Conservation (phyloP, 2,329 filamentous ascomycete genomes). For the Calonectria ilicicola region DNA sequence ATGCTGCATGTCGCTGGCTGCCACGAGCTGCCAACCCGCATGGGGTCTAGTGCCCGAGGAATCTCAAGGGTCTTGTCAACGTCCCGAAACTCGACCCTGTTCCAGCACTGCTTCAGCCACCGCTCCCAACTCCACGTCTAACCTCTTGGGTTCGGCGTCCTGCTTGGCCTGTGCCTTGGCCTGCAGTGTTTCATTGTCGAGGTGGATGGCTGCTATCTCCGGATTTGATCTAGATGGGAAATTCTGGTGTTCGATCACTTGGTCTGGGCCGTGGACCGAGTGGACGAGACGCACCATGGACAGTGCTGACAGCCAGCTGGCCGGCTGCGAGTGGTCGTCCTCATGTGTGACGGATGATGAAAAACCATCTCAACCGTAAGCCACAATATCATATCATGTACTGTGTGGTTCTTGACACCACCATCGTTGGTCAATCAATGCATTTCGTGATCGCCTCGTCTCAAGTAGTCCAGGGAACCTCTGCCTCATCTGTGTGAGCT, state of each 20-base stretch:
- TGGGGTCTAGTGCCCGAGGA: constrained; percentile 19
- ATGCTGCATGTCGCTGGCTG: constrained; percentile 14
- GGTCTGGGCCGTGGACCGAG: not conserved
- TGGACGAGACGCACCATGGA: not conserved
- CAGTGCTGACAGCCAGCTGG: not conserved
- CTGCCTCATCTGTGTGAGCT: constrained; percentile 2
- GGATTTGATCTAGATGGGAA: constrained; percentile 2
- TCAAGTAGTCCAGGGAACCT: not conserved
- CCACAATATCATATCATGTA: not conserved
- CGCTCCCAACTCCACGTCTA: constrained; percentile 10
- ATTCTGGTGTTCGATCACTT: not conserved
- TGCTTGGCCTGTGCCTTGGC: not conserved
- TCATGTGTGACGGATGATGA: not conserved
- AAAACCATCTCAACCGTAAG: not conserved
- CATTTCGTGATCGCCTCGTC: not conserved
- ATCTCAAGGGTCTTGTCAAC: constrained; percentile 19
- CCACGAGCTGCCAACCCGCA: constrained; percentile 25
- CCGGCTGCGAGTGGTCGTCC: not conserved
- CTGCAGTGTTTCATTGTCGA: constrained; percentile 10
- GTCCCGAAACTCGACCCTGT: constrained; percentile 59
- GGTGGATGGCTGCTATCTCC: not conserved
- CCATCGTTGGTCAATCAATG: not conserved
- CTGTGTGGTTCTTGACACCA: not conserved
- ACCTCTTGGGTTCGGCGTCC: constrained; percentile 1
- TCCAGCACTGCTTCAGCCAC: constrained; percentile 60